phyloP scores from a whole-genome alignment of 805 yeast genomes.

The Lipomyces japonicus region DNA sequence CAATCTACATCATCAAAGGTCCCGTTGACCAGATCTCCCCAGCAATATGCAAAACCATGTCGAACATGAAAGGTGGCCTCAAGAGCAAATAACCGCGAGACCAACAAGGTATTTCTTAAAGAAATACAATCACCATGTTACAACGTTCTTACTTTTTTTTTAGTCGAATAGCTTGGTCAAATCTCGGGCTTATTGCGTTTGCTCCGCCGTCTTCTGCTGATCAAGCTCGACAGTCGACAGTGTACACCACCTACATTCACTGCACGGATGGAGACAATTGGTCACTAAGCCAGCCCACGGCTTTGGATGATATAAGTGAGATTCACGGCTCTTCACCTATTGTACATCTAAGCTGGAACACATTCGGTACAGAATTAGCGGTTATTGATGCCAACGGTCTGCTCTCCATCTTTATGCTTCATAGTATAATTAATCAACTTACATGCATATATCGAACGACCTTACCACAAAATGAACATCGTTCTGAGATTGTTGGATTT shows the following conservation, averaged over 20 bases:
- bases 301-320: conserved; percentile 32
- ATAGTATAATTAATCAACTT: conserved; percentile 31
- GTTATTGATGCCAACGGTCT: conserved; percentile 71
- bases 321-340: conserved; percentile 24
- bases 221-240: conserved; percentile 4
- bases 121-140: neutral
- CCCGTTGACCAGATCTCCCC: too few relatives aligned
- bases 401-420: conserved; percentile 47
- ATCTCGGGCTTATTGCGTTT: conserved; percentile 27
- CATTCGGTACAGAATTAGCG: conserved; percentile 76
- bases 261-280: conserved; percentile 72
- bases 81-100: too few relatives aligned
- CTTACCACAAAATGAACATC: conserved; percentile 21
- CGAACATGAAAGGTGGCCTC: too few relatives aligned
- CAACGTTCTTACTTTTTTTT: neutral
- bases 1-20: too few relatives aligned
- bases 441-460: conserved; percentile 29
- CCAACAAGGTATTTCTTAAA: too few relatives aligned
- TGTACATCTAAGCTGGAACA: conserved; percentile 64
- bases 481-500: conserved; percentile 45
- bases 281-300: conserved; percentile 64
- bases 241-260: conserved; percentile 43
- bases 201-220: conserved; percentile 1
- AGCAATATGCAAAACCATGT: too few relatives aligned
- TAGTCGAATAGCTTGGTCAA: conserved; percentile 29